Evolutionary conservation across 108 stramenopile genomes (phyloP).

Genomic region (Skeletonema costatum): DNA sequence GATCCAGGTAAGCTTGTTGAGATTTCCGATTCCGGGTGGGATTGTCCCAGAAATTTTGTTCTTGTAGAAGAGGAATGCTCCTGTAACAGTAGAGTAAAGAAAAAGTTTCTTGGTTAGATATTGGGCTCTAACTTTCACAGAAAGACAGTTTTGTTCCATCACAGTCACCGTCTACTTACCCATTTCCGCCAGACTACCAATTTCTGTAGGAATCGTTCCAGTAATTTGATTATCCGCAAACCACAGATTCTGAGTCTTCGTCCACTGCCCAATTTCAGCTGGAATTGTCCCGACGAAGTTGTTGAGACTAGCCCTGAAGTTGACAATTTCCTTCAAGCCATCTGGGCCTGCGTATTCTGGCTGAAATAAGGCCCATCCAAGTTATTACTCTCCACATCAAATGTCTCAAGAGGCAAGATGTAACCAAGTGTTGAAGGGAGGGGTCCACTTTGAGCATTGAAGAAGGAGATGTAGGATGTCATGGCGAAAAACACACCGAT

Average conservation of each 20-base stretch:
- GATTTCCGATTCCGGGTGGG: slow-evolving; percentile 57
- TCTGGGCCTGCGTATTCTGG: slow-evolving; percentile 37
- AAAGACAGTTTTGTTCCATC: background rate
- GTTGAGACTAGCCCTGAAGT: slow-evolving; percentile 49
- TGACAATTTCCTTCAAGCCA: slow-evolving; percentile 36
- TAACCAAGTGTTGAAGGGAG: slow-evolving; percentile 45
- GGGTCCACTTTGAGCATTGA: slow-evolving; percentile 40
- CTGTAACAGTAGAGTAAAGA: slow-evolving; percentile 11
- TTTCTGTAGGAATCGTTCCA: slow-evolving; percentile 59
- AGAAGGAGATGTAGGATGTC: slow-evolving; percentile 47
- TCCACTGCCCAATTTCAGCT: slow-evolving; percentile 65
- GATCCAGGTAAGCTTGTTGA: slow-evolving; percentile 44
- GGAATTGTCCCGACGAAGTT: slow-evolving; percentile 73
- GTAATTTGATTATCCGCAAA: slow-evolving; percentile 54
- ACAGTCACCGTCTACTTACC: slow-evolving; percentile 14
- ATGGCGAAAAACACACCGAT: slow-evolving; percentile 48
- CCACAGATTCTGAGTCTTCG: slow-evolving; percentile 59
- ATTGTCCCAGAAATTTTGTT: slow-evolving; percentile 62
- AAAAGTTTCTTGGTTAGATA: background rate
- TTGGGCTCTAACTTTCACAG: background rate
- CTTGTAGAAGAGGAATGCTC: slow-evolving; percentile 42
- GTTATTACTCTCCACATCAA: slow-evolving; percentile 47
- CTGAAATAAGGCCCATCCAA: slow-evolving; percentile 48
- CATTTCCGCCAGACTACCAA: slow-evolving; percentile 46
- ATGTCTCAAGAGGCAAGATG: slow-evolving; percentile 39